These are phyloP conservation scores for Dictyostelium capitatum DNA, from an alignment of 78 protist genomes.

Conservation along the genomic window DNA sequence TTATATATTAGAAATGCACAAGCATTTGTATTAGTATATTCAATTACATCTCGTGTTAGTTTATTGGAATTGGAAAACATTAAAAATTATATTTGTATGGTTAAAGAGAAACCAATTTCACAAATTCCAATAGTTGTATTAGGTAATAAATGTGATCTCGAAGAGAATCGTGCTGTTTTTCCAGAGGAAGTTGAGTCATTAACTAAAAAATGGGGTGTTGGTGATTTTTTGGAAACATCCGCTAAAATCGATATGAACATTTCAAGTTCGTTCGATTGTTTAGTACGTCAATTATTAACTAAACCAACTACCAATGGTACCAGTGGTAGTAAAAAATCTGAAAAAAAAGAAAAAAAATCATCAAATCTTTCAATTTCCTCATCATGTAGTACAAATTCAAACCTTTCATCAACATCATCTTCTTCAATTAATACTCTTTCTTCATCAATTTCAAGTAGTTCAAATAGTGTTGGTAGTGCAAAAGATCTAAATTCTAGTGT, in stretches of 20 bases:
- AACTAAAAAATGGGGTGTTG: constrained; percentile 73
- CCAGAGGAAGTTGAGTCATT: constrained; percentile 74
- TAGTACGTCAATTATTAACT: constrained; percentile 67
- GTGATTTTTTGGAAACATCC: constrained; percentile 78
- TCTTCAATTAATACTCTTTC: background rate
- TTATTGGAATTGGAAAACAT: constrained; percentile 86
- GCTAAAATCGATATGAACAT: constrained; percentile 88
- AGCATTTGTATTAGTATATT: constrained; percentile 93
- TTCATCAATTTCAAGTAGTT: background rate
- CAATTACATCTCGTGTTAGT: constrained; percentile 81
- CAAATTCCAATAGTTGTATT: constrained; percentile 87
- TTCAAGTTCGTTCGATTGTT: constrained; percentile 66
- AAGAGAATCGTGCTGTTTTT: constrained; percentile 87
- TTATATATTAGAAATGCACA: constrained; percentile 89
- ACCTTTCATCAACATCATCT: too few species aligned
- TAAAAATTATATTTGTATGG: constrained; percentile 85
- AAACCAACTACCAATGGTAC: background rate
- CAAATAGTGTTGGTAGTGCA: constrained; percentile 1
- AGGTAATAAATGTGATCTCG: constrained; percentile 98
- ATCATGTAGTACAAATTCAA: background rate
- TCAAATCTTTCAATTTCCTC: background rate
- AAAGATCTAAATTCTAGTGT: too few species aligned
- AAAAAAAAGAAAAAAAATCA: constrained; percentile 21
- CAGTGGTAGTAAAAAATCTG: background rate
- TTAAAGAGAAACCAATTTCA: constrained; percentile 76